These are phyloP conservation scores for Dissophora ornata DNA, from an alignment of 192 early-diverging fungal genomes.

Conservation along the genomic window DNA sequence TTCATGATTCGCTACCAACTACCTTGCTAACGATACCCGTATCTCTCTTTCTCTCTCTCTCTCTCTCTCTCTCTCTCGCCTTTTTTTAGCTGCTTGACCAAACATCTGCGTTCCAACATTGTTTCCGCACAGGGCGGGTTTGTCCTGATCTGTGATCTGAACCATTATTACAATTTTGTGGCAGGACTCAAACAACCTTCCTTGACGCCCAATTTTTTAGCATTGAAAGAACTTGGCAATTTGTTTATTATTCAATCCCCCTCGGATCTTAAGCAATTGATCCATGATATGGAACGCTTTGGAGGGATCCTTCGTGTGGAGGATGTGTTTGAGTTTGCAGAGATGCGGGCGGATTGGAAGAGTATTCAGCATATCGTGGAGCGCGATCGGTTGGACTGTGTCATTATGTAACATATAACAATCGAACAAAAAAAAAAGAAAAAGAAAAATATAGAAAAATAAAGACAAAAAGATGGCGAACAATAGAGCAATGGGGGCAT, in stretches of 20 bases:
- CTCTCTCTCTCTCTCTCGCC: not conserved
- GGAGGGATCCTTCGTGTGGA: constrained; percentile 79
- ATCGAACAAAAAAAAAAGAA: not conserved
- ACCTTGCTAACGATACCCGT: too few relatives aligned
- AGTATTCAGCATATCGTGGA: constrained; percentile 82
- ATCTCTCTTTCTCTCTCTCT: too few relatives aligned
- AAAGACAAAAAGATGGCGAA: too few relatives aligned
- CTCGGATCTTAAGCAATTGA: constrained; percentile 76
- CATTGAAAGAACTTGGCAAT: constrained; percentile 85
- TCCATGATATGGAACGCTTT: constrained; percentile 81
- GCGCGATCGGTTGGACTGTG: constrained; percentile 67
- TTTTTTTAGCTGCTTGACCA: constrained; percentile 74
- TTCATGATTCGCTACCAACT: too few relatives aligned
- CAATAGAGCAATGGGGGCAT: too few relatives aligned
- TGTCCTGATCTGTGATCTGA: constrained; percentile 91
- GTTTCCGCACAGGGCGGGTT: constrained; percentile 89
- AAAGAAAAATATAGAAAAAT: too few relatives aligned
- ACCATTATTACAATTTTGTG: constrained; percentile 83
- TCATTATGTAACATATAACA: constrained; percentile 58
- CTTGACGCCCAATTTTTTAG: constrained; percentile 78
- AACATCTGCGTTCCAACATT: constrained; percentile 84
- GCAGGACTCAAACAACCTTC: constrained; percentile 67
- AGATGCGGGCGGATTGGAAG: constrained; percentile 81
- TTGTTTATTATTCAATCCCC: constrained; percentile 81
- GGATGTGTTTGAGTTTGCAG: constrained; percentile 87